Percentiles rank a stretch among this genome's conserved stretches.
phyloP scores from a whole-genome alignment of 768 basidiomycete genomes.

The Agrocybe pediades region DNA sequence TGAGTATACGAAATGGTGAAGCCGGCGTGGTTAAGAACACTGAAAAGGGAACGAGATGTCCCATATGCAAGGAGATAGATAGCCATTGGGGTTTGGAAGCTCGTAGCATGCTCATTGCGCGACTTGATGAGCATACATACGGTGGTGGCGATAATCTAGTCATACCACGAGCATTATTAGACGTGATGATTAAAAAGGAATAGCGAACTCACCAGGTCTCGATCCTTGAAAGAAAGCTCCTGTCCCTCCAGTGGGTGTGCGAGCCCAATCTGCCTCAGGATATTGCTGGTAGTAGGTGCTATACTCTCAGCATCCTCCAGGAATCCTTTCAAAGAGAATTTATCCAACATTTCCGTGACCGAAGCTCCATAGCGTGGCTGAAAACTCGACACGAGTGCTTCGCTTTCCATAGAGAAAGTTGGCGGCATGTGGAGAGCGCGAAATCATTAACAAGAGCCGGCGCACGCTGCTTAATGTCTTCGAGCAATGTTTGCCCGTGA shows the following conservation, averaged over 20 bases:
- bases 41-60: slow-evolving; percentile 20
- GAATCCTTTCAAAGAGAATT: slow-evolving; percentile 7
- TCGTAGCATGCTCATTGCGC: slow-evolving; percentile 19
- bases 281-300: slow-evolving; percentile 9
- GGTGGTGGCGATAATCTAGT: slow-evolving; percentile 9
- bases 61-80: slow-evolving; percentile 27
- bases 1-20: slow-evolving; percentile 22
- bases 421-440: slow-evolving; percentile 1
- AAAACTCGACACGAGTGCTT: slow-evolving; percentile 1
- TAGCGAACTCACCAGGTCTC: slow-evolving; percentile 6
- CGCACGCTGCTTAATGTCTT: neutral
- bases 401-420: slow-evolving; percentile 3
- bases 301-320: slow-evolving; percentile 4
- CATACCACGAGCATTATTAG: neutral
- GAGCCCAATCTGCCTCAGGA: slow-evolving; percentile 9
- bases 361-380: neutral
- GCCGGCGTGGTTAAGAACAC: slow-evolving; percentile 28
- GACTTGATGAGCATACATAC: slow-evolving; percentile 21
- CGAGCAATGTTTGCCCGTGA: slow-evolving; percentile 4
- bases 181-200: neutral
- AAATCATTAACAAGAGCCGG: slow-evolving; percentile 8
- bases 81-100: slow-evolving; percentile 22
- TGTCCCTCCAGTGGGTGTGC: neutral
- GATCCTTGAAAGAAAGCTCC: slow-evolving; percentile 7
- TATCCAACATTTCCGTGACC: slow-evolving; percentile 4